Base-by-base conservation (phyloP, 306 rosid species). In the Ceratonia siliqua region DNA sequence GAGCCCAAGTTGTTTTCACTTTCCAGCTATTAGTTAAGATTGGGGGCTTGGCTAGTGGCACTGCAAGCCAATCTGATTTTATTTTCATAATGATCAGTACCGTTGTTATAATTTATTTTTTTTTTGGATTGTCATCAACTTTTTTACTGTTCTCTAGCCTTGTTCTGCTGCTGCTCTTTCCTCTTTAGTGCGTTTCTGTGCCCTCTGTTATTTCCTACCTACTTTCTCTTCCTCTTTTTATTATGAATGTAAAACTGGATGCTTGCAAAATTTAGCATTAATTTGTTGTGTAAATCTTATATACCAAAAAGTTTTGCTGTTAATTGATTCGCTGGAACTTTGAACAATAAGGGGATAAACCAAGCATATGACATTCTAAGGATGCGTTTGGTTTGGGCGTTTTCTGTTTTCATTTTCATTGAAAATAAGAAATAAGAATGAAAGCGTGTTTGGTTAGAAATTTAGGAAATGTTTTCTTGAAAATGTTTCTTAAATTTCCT, bases 231-330 rank as follows among this genome's bases (percentile, higher is more conserved):
- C 49, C 10, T 32, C 32, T 24, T 10, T 14, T 49, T 55, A 24
- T 11, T 3, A 13, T 28, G 62, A 55, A 25, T 18, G 67, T 59
- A 59, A 38, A 55, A 20, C 20, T 55, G 36, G 35, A 22, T 27
- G 65, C 22, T 2, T 67, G 80, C 27, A 52, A 42, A 68, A 5
- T 39, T 41, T 20, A 25, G 72, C 53, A 57, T 36, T 30, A 41
- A 2, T 20, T 20, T 21, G 6, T 65, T 35, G 14, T 33, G 49
- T 49, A n/a, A 59, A 12, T 20, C 55, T 48, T 77, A 56, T 46
- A 45, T 45, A 43, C 33, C 52, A 50, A 75, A 74, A 63, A n/a
- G n/a, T n/a, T n/a, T n/a, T n/a, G 42, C 21, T 28, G 62, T 48
- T 15, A 35, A n/a, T n/a, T n/a, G n/a, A n/a, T n/a, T n/a, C n/a